Evolutionary conservation across 2,329 filamentous ascomycete species (phyloP).

Genomic region (Penicillium sp.): DNA sequence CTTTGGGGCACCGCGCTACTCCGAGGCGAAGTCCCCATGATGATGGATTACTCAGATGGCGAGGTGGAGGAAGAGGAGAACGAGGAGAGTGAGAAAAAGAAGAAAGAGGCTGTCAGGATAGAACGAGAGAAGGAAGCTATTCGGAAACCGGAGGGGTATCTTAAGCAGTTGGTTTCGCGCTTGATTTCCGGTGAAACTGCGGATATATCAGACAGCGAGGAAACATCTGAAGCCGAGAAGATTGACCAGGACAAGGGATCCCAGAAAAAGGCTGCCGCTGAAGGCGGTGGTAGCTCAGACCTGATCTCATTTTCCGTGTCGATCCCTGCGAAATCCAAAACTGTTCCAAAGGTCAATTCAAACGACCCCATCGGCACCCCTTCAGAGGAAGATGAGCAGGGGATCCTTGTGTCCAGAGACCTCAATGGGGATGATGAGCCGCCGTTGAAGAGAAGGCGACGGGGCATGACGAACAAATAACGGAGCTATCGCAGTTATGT

Average conservation of each 20-base stretch:
- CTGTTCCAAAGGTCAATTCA: background rate
- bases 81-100: background rate
- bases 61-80: slow-evolving; percentile 46
- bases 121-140: slow-evolving; percentile 13
- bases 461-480: slow-evolving; percentile 24
- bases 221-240: background rate
- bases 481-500: background rate
- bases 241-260: slow-evolving; percentile 8
- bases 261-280: slow-evolving; percentile 14
- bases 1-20: slow-evolving; percentile 73
- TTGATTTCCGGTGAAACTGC: slow-evolving; percentile 28
- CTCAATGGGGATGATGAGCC: slow-evolving; percentile 30
- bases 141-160: no score
- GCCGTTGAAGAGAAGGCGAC: slow-evolving; percentile 38
- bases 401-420: slow-evolving; percentile 20
- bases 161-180: slow-evolving; percentile 30
- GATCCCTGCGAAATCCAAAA: slow-evolving; percentile 24
- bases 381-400: slow-evolving; percentile 15
- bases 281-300: slow-evolving; percentile 20
- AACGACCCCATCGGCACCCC: background rate
- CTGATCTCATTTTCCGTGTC: slow-evolving; percentile 38
- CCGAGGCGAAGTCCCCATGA: slow-evolving; percentile 69
- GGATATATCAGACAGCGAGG: slow-evolving; percentile 2
- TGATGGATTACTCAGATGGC: slow-evolving; percentile 81
- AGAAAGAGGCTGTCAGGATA: background rate